Percentiles rank a stretch among this genome's conserved stretches.
phyloP scores from a whole-genome alignment of 2,329 filamentous ascomycete species.

The Drechslera avenae region DNA sequence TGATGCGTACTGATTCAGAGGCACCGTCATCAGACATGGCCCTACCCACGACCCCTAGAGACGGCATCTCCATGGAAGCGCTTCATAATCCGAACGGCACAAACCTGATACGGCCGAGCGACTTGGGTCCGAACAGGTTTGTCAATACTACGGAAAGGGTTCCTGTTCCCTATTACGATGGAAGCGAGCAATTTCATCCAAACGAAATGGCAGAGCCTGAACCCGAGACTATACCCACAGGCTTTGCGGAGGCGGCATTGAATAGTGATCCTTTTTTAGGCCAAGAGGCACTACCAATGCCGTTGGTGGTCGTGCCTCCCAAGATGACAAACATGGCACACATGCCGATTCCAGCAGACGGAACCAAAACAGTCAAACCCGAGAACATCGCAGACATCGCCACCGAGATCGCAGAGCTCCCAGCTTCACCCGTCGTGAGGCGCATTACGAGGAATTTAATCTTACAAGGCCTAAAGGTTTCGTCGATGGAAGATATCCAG shows the following conservation, averaged over 20 bases:
- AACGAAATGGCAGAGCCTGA: slow-evolving; percentile 22
- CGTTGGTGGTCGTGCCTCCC: slow-evolving; percentile 11
- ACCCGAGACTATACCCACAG: slow-evolving; percentile 34
- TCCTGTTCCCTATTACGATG: slow-evolving; percentile 43
- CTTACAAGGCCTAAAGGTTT: slow-evolving; percentile 32
- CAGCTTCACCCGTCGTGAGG: slow-evolving; percentile 39
- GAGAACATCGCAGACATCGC: neutral
- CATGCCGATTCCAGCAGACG: neutral
- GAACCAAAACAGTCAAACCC: neutral
- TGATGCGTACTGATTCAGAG: slow-evolving; percentile 46
- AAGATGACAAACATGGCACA: slow-evolving; percentile 8
- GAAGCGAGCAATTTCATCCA: slow-evolving; percentile 46
- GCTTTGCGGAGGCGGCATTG: slow-evolving; percentile 34
- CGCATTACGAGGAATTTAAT: slow-evolving; percentile 44
- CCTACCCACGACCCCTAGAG: slow-evolving; percentile 52
- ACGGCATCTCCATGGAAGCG: slow-evolving; percentile 45
- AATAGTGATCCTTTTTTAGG: slow-evolving; percentile 13
- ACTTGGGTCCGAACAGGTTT: slow-evolving; percentile 19
- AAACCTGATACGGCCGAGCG: slow-evolving; percentile 37
- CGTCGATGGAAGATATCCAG: slow-evolving; percentile 32
- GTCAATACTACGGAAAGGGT: slow-evolving; percentile 28
- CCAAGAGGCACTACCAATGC: slow-evolving; percentile 7
- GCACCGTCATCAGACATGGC: slow-evolving; percentile 52
- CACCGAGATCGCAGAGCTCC: slow-evolving; percentile 29
- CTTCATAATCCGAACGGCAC: slow-evolving; percentile 23